Conservation (phyloP, 257 asterid genomes). For the Nicotiana tabacum region DNA sequence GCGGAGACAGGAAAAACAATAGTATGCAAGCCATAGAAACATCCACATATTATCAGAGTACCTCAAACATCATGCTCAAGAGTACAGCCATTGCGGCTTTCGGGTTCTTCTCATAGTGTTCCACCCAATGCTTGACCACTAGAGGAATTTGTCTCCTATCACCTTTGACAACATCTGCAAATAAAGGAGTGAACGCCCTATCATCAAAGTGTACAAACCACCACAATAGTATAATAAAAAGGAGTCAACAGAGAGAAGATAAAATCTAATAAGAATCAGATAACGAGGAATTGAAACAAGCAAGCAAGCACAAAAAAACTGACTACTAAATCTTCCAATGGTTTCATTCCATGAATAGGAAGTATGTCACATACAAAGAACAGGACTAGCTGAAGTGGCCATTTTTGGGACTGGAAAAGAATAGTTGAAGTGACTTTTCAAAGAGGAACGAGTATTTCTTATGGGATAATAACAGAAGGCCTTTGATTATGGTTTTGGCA, state of each 20-base stretch:
- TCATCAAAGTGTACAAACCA: neutral
- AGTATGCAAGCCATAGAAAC: neutral
- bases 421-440: neutral
- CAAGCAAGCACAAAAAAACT: neutral
- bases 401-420: neutral
- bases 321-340: neutral
- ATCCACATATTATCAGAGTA: constrained; percentile 17
- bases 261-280: neutral
- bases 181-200: constrained; percentile 7
- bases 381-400: neutral
- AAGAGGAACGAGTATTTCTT: neutral
- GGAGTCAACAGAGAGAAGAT: neutral
- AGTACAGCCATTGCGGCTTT: constrained; percentile 71
- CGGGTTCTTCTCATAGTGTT: constrained; percentile 65
- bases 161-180: constrained; percentile 73
- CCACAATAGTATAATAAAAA: constrained; percentile 6
- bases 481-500: neutral
- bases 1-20: neutral
- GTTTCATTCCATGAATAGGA: neutral
- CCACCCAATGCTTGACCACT: constrained; percentile 83
- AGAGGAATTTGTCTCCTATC: constrained; percentile 71
- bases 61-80: constrained; percentile 82
- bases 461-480: neutral
- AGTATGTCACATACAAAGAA: neutral
- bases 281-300: neutral